These are phyloP conservation scores for Eremomyces bilateralis DNA, from an alignment of 495 filamentous ascomycete genomes.

Conservation along the genomic window DNA sequence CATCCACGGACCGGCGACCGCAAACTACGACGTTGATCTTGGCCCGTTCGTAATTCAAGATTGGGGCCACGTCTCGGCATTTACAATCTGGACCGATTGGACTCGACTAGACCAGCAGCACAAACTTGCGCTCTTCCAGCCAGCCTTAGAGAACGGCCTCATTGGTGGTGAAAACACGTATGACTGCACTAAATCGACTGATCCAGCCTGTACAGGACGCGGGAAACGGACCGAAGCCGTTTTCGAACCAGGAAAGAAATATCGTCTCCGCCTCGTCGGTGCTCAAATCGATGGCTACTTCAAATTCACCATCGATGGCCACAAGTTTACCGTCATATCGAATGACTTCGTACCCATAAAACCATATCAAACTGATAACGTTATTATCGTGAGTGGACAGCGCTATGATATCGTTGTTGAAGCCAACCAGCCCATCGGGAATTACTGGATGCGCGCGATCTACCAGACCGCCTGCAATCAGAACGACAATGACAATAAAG, in stretches of 20 bases:
- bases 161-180: conserved; percentile 23
- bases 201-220: conserved; percentile 14
- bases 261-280: conserved; percentile 1
- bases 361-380: conserved; percentile 21
- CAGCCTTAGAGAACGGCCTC: conserved; percentile 23
- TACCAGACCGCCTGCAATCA: conserved; percentile 26
- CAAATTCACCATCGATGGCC: conserved; percentile 29
- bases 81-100: conserved; percentile 3
- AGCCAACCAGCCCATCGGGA: conserved; percentile 24
- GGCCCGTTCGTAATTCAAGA: conserved; percentile 1
- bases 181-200: conserved; percentile 14
- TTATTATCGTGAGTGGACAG: conserved; percentile 38
- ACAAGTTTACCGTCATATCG: conserved; percentile 27
- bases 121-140: conserved; percentile 4
- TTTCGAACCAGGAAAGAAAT: conserved; percentile 13
- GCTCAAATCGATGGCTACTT: conserved; percentile 12
- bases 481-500: conserved; percentile 20
- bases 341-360: conserved; percentile 30
- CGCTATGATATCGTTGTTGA: conserved; percentile 48
- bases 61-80: conserved; percentile 7
- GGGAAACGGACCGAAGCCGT: conserved; percentile 21
- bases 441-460: conserved; percentile 46
- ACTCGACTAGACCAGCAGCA: too few species aligned
- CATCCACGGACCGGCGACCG: neutral
- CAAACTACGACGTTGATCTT: conserved; percentile 1